Conservation (phyloP, 345 rosid genomes). For the Arabidopsis suecica region DNA sequence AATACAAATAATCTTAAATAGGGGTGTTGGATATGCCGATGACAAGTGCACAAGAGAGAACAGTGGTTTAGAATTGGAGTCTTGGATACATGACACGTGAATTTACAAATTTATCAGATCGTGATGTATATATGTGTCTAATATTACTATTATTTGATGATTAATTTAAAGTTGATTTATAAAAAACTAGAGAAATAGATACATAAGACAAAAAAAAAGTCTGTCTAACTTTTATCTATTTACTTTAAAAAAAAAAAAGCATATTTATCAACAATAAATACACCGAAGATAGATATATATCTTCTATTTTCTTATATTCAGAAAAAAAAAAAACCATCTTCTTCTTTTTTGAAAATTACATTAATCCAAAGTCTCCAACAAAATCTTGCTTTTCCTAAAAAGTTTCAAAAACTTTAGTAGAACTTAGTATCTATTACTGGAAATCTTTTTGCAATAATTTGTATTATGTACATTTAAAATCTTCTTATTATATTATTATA, state of each 20-base stretch:
- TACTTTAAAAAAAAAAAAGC: background rate
- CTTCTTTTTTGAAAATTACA: background rate
- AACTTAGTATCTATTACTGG: background rate
- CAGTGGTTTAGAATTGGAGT: constrained; percentile 45
- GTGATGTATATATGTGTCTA: background rate
- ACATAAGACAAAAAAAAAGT: too few relatives aligned
- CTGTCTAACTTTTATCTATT: background rate
- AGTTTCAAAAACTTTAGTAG: background rate
- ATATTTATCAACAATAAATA: too few relatives aligned
- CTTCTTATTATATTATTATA: too few relatives aligned
- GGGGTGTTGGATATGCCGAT: constrained; percentile 78
- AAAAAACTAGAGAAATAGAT: too few relatives aligned
- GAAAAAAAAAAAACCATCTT: background rate
- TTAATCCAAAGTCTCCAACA: background rate
- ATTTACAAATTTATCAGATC: constrained; percentile 31
- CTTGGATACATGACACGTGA: constrained; percentile 43
- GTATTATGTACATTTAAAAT: too few relatives aligned
- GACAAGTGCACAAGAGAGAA: constrained; percentile 79
- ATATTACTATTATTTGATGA: background rate
- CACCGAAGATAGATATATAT: too few relatives aligned
- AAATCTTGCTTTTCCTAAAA: too few relatives aligned
- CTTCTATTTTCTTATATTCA: background rate
- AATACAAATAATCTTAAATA: constrained; percentile 54
- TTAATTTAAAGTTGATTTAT: too few relatives aligned
- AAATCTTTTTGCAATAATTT: too few relatives aligned